Base-by-base conservation (phyloP, 768 basidiomycete species). In the Hydnomerulius pinastri region DNA sequence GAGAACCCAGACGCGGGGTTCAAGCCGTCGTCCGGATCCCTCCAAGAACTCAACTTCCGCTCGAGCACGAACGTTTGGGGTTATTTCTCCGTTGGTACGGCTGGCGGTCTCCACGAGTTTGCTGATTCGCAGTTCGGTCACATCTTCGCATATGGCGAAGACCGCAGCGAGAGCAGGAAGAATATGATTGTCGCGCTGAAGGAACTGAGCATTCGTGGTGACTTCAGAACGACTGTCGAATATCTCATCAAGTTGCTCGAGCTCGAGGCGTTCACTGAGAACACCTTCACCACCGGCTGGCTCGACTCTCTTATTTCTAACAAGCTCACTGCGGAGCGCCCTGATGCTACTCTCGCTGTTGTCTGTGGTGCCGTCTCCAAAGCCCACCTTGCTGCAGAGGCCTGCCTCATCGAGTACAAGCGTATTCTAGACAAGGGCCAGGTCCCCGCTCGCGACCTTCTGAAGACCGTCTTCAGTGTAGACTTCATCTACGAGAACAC, bases 51-150 rank as follows among this genome's bases (percentile, higher is more conserved):
- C 59, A 99, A 98, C 72, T 99, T 99, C 86, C 87, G 97, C 50
- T 98, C 95, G 23, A 97, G 90, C 71, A 98, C 93, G 38, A 99
- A 99, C 55, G 97, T 99, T 38, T 99, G 97, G 97, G 97, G 97
- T 54, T 99, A 99, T 75, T 99, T 99, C 79, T 98, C 97, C 13
- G 97, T 99, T 61, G 85, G 83, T 37, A 87, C 88, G 12, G 88
- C 95, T 9, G 97, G 97, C 67, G 97, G 96, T 69, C 82, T 99
- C 46, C 97, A 99, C 72, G 95, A 99, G 71, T 98, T 94, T 62
- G 97, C 97, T 35, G 97, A 99, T 71, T 98, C 96, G 8, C 97
- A 99, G 62, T 98, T 99, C 63, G 97, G 97, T 46, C 97, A 99
- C 67, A 98, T 98, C 66, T 99, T 99, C 59, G 97, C 96, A 15